Conservation (phyloP, 192 early-diverging fungal genomes). For the Entomortierella parvispora region DNA sequence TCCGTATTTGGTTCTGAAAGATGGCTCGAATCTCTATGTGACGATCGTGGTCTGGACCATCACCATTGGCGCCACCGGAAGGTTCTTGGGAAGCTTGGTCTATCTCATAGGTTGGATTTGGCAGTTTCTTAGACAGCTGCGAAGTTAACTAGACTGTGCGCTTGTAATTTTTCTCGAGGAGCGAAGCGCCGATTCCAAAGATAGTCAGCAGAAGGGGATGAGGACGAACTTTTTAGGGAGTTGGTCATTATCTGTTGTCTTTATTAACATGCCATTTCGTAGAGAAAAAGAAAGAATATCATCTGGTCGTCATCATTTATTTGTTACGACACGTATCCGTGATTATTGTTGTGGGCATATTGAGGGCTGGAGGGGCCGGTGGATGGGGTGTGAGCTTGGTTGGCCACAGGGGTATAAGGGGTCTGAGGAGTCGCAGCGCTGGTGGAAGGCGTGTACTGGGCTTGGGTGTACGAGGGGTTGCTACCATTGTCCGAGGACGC, state of each 20-base stretch:
- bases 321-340: constrained; percentile 16
- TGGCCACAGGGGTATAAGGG: constrained; percentile 15
- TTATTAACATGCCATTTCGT: background rate
- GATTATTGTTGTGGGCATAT: constrained; percentile 2
- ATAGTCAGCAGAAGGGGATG: background rate
- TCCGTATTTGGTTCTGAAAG: constrained; percentile 29
- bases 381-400: constrained; percentile 13
- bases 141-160: too few species aligned
- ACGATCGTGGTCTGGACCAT: constrained; percentile 46
- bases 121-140: constrained; percentile 17
- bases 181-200: background rate
- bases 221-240: background rate
- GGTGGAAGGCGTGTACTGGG: constrained; percentile 4
- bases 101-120: constrained; percentile 41
- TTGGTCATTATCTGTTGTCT: background rate
- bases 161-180: too few species aligned
- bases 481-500: background rate
- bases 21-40: constrained; percentile 48
- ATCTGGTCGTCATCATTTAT: background rate
- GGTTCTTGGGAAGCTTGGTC: constrained; percentile 38
- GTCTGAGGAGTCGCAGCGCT: constrained; percentile 6
- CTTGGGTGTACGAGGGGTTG: constrained; percentile 4
- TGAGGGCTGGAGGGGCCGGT: constrained; percentile 8
- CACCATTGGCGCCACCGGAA: constrained; percentile 38
- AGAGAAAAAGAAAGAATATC: background rate